A percentile compares a stretch with the other conserved stretches of the same genome.
Evolutionary conservation across 2,329 filamentous ascomycete species (phyloP).

Genomic region (Tolypocladium ophioglossoides): DNA sequence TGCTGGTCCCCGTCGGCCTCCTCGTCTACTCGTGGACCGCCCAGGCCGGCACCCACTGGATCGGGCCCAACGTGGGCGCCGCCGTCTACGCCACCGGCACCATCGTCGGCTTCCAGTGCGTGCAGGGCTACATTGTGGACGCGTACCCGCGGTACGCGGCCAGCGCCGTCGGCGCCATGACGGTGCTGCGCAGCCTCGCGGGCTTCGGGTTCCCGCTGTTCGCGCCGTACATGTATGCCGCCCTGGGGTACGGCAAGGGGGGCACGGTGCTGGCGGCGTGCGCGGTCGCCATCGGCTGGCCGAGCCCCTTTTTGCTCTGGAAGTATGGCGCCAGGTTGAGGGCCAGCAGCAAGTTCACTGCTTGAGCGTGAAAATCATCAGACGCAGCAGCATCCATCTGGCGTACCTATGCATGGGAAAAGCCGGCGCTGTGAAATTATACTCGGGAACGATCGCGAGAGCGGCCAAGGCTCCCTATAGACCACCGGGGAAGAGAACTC

Average conservation of each 20-base stretch:
- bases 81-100: slow-evolving; percentile 25
- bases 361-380: neutral
- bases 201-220: slow-evolving; percentile 43
- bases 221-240: slow-evolving; percentile 32
- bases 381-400: neutral
- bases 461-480: too few species aligned
- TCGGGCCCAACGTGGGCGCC: slow-evolving; percentile 33
- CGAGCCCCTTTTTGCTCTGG: slow-evolving; percentile 33
- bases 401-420: too few species aligned
- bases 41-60: slow-evolving; percentile 31
- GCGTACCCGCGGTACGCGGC: slow-evolving; percentile 34
- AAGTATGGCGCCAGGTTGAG: slow-evolving; percentile 29
- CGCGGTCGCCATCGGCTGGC: slow-evolving; percentile 28
- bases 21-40: slow-evolving; percentile 36
- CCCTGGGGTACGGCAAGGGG: slow-evolving; percentile 30
- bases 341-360: slow-evolving; percentile 14
- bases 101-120: slow-evolving; percentile 32
- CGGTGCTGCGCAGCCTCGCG: slow-evolving; percentile 34
- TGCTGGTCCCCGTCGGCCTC: slow-evolving; percentile 31
- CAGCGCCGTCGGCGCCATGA: slow-evolving; percentile 31
- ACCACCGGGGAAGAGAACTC: too few species aligned
- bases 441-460: too few species aligned
- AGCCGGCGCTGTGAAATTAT: too few species aligned
- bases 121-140: slow-evolving; percentile 37
- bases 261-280: slow-evolving; percentile 31